Base-by-base conservation (phyloP, 208 protist species). In the Trypanosoma boissoni region DNA sequence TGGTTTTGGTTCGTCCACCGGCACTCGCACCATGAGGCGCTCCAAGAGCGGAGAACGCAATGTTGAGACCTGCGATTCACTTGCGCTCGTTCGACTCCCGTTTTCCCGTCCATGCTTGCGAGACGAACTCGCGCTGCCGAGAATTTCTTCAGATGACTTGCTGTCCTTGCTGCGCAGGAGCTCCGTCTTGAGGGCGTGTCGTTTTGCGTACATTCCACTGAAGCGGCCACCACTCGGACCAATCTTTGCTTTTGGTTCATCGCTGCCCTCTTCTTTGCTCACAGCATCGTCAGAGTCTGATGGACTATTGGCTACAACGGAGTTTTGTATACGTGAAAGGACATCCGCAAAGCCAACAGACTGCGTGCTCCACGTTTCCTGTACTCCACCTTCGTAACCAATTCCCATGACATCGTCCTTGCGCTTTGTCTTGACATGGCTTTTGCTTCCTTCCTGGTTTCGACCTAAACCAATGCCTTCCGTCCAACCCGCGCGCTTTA, bases 401-500 rank as follows among this genome's bases (percentile, higher is more conserved):
- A 96, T 68, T 4, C 94, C 94, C 76, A 85, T 81, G 24, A 82
- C 76, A 34, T 93, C 87, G 28, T 92, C 83, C 72, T 96, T 96
- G 12, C 80, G 83, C 18, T 64, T 80, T 14, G 93, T 86, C 68
- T 96, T 97, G 43, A 97, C 74, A 73, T 97, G 85, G 16, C 64
- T 74, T 12, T 79, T 77, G 2, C 73, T 69, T 48, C 94, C 94
- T n/a, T 94, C 78, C 65, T 89, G 66, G 8, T 83, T 75, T 51
- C 78, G 83, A n/a, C 94, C 94, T 10, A 97, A 65, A 6, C 94
- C 94, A 24, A 53, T 75, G 45, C 94, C 94, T 58, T 96, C 88
- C 29, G 65, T 80, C 94, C 94, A 97, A 3, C 94, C 94, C 21
- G 88, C 81, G 58, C 94, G 95, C 67, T 91, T 76, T 56, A 97